Evolutionary conservation across 2,329 filamentous ascomycete genomes (phyloP), one percentile per base, ranked within the genome.

Genomic region (Beauveria sp.): DNA sequence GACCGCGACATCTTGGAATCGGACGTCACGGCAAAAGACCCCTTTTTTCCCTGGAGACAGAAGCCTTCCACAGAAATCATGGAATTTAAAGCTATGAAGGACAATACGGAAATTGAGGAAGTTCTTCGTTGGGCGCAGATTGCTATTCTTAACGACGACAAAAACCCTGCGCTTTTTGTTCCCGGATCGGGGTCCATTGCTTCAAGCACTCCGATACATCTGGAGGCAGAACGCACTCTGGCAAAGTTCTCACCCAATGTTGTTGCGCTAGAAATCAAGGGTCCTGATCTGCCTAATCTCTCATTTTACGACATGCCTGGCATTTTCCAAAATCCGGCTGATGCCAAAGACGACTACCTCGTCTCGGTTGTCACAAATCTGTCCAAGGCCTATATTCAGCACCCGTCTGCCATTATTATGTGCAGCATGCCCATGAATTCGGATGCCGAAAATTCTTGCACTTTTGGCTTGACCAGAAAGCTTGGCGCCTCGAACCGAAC

Each of bases 231-330:
- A 2, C 66, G 71, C 2, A 78, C 80, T 0, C 73, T 83, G 5
- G 85, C 87, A 0, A 85, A 89, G 9, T 96, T 96, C 65, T 91
- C 88, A 0, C 92, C 92, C 0, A 96, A 96, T 65, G 81, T 92
- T 0, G 86, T 96, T 0, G 82, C 86, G 0, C 77, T 96, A 0
- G 84, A 91, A 57, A 91, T 96, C 28, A 84, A 84, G 0, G 88
- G 87, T 0, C 88, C 89, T 0, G 80, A 79, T 0, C 79, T 93
- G 0, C 87, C 90, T 0, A 85, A 90, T 6, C 71, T 96, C 0
- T 91, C 88, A 0, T 96, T 96, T 67, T 93, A 90, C 63, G 92
- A 96, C 63, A 79, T 96, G 0, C 92, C 92, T 0, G 92, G 92
- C 0, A 85, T 96, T 0, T 93, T 96, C 63, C 84, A 86, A 22